Percentiles rank a stretch among this genome's conserved stretches.
Conservation (phyloP, 345 rosid species). For the Salix caprea region DNA sequence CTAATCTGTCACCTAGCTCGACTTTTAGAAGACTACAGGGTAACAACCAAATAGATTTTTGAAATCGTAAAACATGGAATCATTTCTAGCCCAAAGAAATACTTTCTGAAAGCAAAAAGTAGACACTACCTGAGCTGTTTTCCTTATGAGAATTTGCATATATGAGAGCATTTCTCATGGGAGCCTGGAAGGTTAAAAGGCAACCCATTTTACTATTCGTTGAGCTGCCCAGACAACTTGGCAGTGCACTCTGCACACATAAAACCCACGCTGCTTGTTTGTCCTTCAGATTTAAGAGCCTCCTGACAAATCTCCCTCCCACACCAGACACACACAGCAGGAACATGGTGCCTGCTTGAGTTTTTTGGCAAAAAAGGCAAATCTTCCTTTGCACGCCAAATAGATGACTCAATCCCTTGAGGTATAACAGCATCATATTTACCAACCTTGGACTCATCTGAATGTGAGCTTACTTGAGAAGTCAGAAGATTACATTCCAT, state of each 20-base stretch:
- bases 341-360: conserved; percentile 27
- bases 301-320: conserved; percentile 35
- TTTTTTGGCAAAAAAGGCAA: conserved; percentile 42
- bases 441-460: conserved; percentile 23
- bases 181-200: neutral
- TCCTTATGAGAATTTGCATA: conserved; percentile 3
- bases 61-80: neutral
- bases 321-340: conserved; percentile 40
- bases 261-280: conserved; percentile 25
- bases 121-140: conserved; percentile 23
- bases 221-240: conserved; percentile 31
- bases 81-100: neutral
- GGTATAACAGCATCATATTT: conserved; percentile 28
- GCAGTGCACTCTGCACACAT: conserved; percentile 45
- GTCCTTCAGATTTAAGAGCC: conserved; percentile 23
- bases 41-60: neutral
- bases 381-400: conserved; percentile 44
- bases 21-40: neutral
- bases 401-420: conserved; percentile 32
- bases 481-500: conserved; percentile 40
- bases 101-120: conserved; percentile 1
- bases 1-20: neutral
- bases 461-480: conserved; percentile 25
- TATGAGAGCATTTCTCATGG: neutral
- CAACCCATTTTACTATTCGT: conserved; percentile 19